Evolutionary conservation across 2,329 filamentous ascomycete genomes (phyloP), one percentile per base, ranked within the genome.

Genomic region (Phaeosphaeria sp.): DNA sequence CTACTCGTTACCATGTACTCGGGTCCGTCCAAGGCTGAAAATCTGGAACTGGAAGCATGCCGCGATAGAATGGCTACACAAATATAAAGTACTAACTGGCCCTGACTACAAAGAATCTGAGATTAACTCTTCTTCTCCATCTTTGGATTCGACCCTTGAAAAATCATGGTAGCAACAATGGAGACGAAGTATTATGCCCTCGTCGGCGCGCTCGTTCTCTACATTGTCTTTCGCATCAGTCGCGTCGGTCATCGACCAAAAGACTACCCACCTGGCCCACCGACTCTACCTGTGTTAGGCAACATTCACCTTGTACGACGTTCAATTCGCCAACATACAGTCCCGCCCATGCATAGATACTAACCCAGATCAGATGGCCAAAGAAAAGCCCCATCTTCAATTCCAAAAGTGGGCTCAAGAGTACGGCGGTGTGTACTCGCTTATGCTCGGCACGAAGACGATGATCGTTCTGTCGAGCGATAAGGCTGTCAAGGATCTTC

Each of bases 401-500:
- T 84, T 84, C 55, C 69, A 81, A 42, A 79, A 81, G 64, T 86
- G 84, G 84, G 82, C 83, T 0, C 61, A 79, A 2, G 75, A 84
- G 63, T 86, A 86, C 48, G 80, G 83, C 0, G 80, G 82, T 0
- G 68, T 86, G 0, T 86, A 83, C 68, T 82, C 79, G 3, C 71
- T 86, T 7, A 83, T 84, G 3, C 69, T 85, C 0, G 84, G 84
- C 1, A 80, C 79, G 0, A 77, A 79, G 33, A 72, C 75, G 4
- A 68, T 84, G 61, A 75, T 86, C 11, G 79, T 86, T 0, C 64
- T 86, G 0, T 80, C 77, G 0, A 79, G 74, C 0, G 78, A 80
- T 21, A 51, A 74, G 47, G 78, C 75, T 0, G 77, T 84, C 40
- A 84, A 83, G 49, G 83, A 85, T 7, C 63, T 86, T 8, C 56